Percentiles rank a stretch among this genome's conserved stretches.
Conservation (phyloP, 2,329 filamentous ascomycete genomes). For the Gnomoniopsis smithogilvyi region DNA sequence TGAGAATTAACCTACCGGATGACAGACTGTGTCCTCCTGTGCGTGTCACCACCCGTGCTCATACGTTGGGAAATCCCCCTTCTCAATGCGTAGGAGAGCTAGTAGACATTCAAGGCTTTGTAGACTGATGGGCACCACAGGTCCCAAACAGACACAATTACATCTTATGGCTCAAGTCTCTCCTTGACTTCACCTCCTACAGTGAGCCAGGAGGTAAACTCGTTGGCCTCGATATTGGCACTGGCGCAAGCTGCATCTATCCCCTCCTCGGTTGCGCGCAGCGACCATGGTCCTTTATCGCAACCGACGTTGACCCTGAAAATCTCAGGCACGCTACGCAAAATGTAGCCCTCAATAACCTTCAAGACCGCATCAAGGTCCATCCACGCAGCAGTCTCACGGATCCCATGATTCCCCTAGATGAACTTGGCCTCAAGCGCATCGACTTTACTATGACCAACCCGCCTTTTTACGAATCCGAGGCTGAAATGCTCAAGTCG, state of each 20-base stretch:
- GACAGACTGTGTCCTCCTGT: conserved; percentile 87
- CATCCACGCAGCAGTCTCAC: conserved; percentile 45
- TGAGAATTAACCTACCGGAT: conserved; percentile 67
- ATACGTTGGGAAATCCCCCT: too few species aligned
- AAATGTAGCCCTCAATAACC: conserved; percentile 66
- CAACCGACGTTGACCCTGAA: conserved; percentile 73
- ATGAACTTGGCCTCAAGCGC: conserved; percentile 43
- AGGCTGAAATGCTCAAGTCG: conserved; percentile 63
- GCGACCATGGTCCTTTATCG: conserved; percentile 71
- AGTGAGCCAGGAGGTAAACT: conserved; percentile 46
- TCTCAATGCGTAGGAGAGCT: too few species aligned
- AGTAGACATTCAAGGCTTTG: not conserved
- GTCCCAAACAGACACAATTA: conserved; percentile 77
- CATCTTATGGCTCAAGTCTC: conserved; percentile 79
- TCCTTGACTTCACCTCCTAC: conserved; percentile 70
- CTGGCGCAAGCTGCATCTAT: conserved; percentile 89
- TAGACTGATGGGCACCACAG: conserved; percentile 29
- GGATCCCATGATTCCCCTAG: conserved; percentile 61
- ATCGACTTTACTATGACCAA: conserved; percentile 92
- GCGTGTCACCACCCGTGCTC: conserved; percentile 21
- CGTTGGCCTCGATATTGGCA: conserved; percentile 79
- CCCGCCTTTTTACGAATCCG: conserved; percentile 86
- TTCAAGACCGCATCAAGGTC: conserved; percentile 63
- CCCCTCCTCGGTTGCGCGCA: conserved; percentile 73
- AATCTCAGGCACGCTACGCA: conserved; percentile 62